Evolutionary conservation across 192 early-diverging fungal genomes (phyloP), one percentile per base, ranked within the genome.

Genomic region (Umbelopsis vinacea): DNA sequence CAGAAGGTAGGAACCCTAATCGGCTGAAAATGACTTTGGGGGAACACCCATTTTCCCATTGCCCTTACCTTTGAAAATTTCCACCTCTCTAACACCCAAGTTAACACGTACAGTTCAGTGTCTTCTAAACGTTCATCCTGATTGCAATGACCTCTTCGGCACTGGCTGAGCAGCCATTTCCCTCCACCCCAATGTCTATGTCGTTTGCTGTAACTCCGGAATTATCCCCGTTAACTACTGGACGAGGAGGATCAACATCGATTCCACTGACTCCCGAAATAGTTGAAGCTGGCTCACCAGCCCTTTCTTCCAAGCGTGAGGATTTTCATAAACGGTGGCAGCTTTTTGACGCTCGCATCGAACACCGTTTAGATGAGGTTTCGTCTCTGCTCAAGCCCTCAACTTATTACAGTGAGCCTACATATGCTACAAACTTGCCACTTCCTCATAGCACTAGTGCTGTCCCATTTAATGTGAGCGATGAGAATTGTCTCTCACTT

Each of bases 161-260:
- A 37, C 57, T 63, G 57, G 57, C 57, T 63, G 57, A 63, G 35
- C 57, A 63, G 57, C 57, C 57, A 63, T n/a, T 63, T 17, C 57
- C 57, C 26, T 63, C 29, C 26, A 63, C 57, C 26, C 57, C 57
- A 63, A 33, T 63, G 57, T 63, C 57, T 33, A 63, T 63, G 57
- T 63, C 57, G 29, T 63, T 63, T 63, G 57, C 57, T 22, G 29
- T 63, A 63, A 63, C 57, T 63, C 57, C 57, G 29, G 57, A 63
- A 63, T 63, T 63, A 63, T 63, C 57, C 29, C 57, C 57, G 33
- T 63, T 63, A 35, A 63, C 57, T 17, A 7, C n/a, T 17, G 57
- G 57, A 17, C 26, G 57, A 37, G 57, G 57, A 63, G 57, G 57
- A 14, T 37, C 57, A 29, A 63, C 57, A 63, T 63, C 57, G 57